Evolutionary conservation across 139 green algal species (phyloP), one percentile per base, ranked within the genome.

Genomic region (Limnomonas spitsbergensis): DNA sequence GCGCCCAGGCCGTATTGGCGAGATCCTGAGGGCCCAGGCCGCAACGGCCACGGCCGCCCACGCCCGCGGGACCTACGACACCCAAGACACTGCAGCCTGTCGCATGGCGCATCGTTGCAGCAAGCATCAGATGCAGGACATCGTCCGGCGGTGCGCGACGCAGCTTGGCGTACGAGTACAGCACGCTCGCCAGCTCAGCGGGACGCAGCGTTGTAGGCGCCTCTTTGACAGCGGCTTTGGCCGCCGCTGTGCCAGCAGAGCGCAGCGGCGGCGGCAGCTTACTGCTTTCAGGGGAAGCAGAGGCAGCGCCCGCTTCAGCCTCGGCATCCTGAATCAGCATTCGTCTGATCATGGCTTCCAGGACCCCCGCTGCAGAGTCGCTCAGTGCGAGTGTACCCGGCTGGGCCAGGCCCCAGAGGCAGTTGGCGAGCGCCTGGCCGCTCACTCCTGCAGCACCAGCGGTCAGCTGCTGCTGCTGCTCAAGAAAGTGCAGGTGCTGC

Each of bases 1-100:
- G 34, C 1, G 67, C 53, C 82, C 78, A 84, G 67, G 79, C 38
- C 1, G 42, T 66, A 54, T 82, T 87, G 69, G 67, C 47, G 20
- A 87, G 78, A 36, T 84, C 82, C 69, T 82, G 82, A 4, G 78
- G 61, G 27, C 61, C 29, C 6, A 72, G 61, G 38, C 4, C 37
- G 4, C 2, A 27, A 4, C 34, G 34, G 29, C 35, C 38, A 9
- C 38, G 38, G 6, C 9, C 70, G 27, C 24, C 70, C 29, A 3
- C 9, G 26, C 61, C 27, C 26, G 29, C 70, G 3, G 29, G 36
- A 4, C 39, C 35, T n/a, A 32, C 38, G 4, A 35, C 26, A 14
- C 38, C 38, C 34, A 34, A 31, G 67, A 40, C n/a, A 26, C 32
- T 73, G 14, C 32, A 73, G 32, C 3, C 4, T 42, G 47, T 61